Percentiles rank a stretch among this genome's conserved stretches.
These are phyloP conservation scores for Tetracladium marchalianum DNA, from an alignment of 495 filamentous ascomycete genomes.

Conservation along the genomic window DNA sequence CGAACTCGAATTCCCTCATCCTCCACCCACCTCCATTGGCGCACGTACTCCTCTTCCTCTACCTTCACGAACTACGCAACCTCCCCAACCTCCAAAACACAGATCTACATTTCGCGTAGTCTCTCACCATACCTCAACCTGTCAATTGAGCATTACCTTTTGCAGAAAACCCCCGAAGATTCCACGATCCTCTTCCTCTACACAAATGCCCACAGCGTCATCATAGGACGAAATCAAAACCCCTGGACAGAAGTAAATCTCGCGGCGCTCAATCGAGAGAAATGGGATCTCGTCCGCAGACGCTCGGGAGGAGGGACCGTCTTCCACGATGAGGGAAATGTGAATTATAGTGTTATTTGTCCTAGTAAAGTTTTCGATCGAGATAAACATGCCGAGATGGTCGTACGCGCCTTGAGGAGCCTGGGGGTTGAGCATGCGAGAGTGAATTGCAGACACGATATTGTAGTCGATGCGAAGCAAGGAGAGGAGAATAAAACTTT, in stretches of 20 bases:
- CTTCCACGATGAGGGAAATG: conserved; percentile 84
- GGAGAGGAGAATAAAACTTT: conserved; percentile 28
- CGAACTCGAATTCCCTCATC: not conserved
- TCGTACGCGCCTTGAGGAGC: conserved; percentile 61
- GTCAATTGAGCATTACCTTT: conserved; percentile 86
- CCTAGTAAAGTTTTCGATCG: conserved; percentile 65
- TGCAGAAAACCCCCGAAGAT: conserved; percentile 56
- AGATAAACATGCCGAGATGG: conserved; percentile 83
- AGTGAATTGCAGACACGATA: conserved; percentile 90
- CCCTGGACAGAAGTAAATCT: conserved; percentile 90
- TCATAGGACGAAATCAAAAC: conserved; percentile 95
- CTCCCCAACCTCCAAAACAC: conserved; percentile 21
- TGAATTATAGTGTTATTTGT: conserved; percentile 88
- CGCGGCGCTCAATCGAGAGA: conserved; percentile 17
- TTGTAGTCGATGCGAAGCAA: conserved; percentile 53
- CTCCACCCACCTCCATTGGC: not conserved
- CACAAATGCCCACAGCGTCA: conserved; percentile 71
- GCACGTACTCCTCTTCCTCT: conserved; percentile 6
- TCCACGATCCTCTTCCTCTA: conserved; percentile 81
- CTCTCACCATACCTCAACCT: conserved; percentile 83
- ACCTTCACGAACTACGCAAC: conserved; percentile 7
- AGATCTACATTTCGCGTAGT: conserved; percentile 69
- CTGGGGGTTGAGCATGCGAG: conserved; percentile 38
- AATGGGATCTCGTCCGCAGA: conserved; percentile 58
- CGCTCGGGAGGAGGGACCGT: conserved; percentile 86